phyloP scores from a whole-genome alignment of 1,284 basidiomycete species.

The Apiotrichum laibachii region DNA sequence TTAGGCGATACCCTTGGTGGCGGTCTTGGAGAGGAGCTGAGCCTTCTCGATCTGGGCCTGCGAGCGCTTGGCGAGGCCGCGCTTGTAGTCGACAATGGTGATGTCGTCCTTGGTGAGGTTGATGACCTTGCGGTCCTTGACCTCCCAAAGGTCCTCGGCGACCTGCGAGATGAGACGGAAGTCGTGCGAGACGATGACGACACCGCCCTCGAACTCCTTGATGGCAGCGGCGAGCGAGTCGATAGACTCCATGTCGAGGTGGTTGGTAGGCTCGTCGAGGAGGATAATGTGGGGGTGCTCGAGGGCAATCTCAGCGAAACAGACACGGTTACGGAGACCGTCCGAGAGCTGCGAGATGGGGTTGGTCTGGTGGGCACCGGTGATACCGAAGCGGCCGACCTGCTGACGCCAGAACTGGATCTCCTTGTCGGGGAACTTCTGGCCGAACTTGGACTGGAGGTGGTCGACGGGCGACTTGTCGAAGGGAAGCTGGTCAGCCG shows the following conservation, averaged over 20 bases:
- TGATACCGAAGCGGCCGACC: slow-evolving; percentile 92
- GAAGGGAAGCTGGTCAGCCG: slow-evolving; percentile 96
- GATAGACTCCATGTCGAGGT: slow-evolving; percentile 70
- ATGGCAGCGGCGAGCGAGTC: slow-evolving; percentile 92
- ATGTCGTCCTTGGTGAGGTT: slow-evolving; percentile 88
- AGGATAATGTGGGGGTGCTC: slow-evolving; percentile 88
- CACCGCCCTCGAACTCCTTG: slow-evolving; percentile 95
- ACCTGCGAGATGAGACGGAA: slow-evolving; percentile 95
- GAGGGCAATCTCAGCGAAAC: slow-evolving; percentile 66
- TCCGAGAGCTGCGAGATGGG: slow-evolving; percentile 94
- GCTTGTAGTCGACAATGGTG: slow-evolving; percentile 88
- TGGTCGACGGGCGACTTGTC: slow-evolving; percentile 91
- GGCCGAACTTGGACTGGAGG: slow-evolving; percentile 74
- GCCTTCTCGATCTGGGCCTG: slow-evolving; percentile 77
- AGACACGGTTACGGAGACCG: slow-evolving; percentile 80
- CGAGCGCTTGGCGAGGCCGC: slow-evolving; percentile 52
- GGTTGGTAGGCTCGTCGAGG: slow-evolving; percentile 63
- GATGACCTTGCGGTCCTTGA: slow-evolving; percentile 87
- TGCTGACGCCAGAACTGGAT: slow-evolving; percentile 83
- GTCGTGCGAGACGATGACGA: slow-evolving; percentile 96
- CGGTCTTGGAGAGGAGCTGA: slow-evolving; percentile 78
- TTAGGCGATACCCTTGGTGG: slow-evolving; percentile 51
- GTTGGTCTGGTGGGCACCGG: slow-evolving; percentile 87
- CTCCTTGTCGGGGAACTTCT: slow-evolving; percentile 95
- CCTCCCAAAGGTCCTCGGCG: slow-evolving; percentile 97